Percentiles rank a stretch among this genome's conserved stretches.
phyloP scores from a whole-genome alignment of 352 stramenopile species.

The Phytophthora melonis region DNA sequence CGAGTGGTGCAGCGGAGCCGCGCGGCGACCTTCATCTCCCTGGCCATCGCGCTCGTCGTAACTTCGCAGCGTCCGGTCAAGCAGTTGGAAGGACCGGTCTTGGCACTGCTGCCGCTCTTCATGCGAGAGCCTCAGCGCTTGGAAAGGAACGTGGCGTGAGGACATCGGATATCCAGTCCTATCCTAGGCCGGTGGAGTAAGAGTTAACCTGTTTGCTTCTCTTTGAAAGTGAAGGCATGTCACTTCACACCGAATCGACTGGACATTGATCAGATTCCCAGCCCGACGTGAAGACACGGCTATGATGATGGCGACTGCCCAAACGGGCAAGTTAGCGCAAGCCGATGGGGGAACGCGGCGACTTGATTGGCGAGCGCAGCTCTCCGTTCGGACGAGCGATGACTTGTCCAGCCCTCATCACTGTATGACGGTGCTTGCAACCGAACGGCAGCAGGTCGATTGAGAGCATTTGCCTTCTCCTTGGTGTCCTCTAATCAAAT shows the following conservation, averaged over 20 bases:
- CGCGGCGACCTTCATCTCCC: background rate
- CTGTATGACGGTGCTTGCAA: background rate
- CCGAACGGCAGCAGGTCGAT: background rate
- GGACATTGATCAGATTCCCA: background rate
- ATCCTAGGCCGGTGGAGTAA: background rate
- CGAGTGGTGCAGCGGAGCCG: constrained; percentile 21
- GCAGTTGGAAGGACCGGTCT: constrained; percentile 31
- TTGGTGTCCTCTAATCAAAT: background rate
- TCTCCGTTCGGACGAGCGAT: background rate
- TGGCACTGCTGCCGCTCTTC: constrained; percentile 28
- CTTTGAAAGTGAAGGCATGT: background rate
- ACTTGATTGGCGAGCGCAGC: background rate
- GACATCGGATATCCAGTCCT: constrained; percentile 1
- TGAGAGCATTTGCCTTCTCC: background rate
- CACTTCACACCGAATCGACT: background rate
- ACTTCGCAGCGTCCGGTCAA: constrained; percentile 38
- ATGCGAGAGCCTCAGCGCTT: constrained; percentile 14
- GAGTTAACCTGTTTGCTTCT: no score
- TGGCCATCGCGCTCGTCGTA: constrained; percentile 34
- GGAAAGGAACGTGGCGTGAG: constrained; percentile 16
- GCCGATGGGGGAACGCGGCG: background rate
- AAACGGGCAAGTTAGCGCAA: background rate
- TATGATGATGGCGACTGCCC: background rate
- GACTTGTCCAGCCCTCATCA: background rate
- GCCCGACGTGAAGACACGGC: background rate